Evolutionary conservation across 2,329 filamentous ascomycete species (phyloP), one percentile per base, ranked within the genome.

Genomic region (Aureobasidium sp.): DNA sequence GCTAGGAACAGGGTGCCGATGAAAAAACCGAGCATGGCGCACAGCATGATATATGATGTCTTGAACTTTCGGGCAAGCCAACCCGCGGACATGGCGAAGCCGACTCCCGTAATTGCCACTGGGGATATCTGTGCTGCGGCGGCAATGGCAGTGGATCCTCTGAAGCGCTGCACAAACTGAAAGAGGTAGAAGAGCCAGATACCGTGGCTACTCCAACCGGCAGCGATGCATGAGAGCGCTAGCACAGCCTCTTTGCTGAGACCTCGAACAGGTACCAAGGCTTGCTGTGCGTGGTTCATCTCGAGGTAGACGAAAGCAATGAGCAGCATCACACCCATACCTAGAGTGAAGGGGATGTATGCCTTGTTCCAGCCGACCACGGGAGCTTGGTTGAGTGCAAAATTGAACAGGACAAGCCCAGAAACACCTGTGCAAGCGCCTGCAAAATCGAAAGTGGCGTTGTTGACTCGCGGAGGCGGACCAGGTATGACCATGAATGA

Each of bases 91-190:
- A 82, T 64, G 3, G 77, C 76, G 0, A 79, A 79, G 1, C 71
- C 61, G 2, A 77, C 73, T 1, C 80, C 79, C 0, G 72, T 71
- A 0, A 79, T 59, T 0, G 76, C 73, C 0, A 76, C 76, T 0
- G 77, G 79, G 1, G 74, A 71, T 64, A 79, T 76, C 69, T 63
- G 56, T 26, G 56, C 55, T 12, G 62, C 62, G 12, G 62, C 57
- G 9, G 43, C 27, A 13, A 63, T 60, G 34, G 62, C 46, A n/a
- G 34, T 53, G 20, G 55, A 39, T 24, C 43, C 29, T 1, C 62
- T 57, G 32, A 55, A 51, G 4, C 41, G 32, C 47, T 52, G 56
- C 24, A 62, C 51, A 62, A 66, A 66, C 32, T 63, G 41, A 51
- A 63, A 67, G 34, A 66, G 59, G 65, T 66, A 67, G 60, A 66